A percentile compares a stretch with the other conserved stretches of the same genome.
phyloP scores from a whole-genome alignment of 805 yeast species.

The Peterozyma xylosa region DNA sequence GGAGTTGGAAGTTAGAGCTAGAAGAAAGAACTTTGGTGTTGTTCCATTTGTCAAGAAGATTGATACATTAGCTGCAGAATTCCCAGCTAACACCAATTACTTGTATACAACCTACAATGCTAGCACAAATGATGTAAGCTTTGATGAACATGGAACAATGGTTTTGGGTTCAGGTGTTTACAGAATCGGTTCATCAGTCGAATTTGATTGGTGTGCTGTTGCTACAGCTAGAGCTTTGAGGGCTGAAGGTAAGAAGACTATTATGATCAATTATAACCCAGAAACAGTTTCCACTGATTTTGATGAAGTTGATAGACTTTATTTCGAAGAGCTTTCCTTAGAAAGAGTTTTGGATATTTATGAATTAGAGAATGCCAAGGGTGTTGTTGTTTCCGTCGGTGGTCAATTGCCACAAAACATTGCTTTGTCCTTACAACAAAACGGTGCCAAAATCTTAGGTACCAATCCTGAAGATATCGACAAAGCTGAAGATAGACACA shows the following conservation, averaged over 20 bases:
- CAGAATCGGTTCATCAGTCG: slow-evolving; percentile 98
- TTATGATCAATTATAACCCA: slow-evolving; percentile 97
- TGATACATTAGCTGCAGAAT: slow-evolving; percentile 98
- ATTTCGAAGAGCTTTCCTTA: slow-evolving; percentile 90
- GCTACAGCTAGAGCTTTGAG: slow-evolving; percentile 92
- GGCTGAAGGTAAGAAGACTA: slow-evolving; percentile 77
- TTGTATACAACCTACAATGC: slow-evolving; percentile 94
- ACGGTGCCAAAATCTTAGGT: slow-evolving; percentile 91
- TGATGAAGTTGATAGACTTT: slow-evolving; percentile 95
- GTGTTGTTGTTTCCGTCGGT: slow-evolving; percentile 97
- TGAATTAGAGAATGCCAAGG: slow-evolving; percentile 81
- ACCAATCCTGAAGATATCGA: slow-evolving; percentile 98
- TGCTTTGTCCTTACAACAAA: slow-evolving; percentile 87
- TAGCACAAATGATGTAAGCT: slow-evolving; percentile 76
- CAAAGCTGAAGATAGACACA: slow-evolving; percentile 95
- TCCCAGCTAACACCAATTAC: slow-evolving; percentile 94
- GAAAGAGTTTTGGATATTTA: slow-evolving; percentile 94
- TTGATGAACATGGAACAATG: slow-evolving; percentile 89
- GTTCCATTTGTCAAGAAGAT: slow-evolving; percentile 93
- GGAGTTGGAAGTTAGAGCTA: slow-evolving; percentile 86
- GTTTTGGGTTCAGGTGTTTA: slow-evolving; percentile 98
- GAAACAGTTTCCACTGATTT: slow-evolving; percentile 98
- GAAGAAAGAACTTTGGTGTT: slow-evolving; percentile 80
- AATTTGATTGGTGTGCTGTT: slow-evolving; percentile 99
- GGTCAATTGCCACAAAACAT: slow-evolving; percentile 98